phyloP scores from a whole-genome alignment of 495 filamentous ascomycete genomes.

The Bombardia bombarda region DNA sequence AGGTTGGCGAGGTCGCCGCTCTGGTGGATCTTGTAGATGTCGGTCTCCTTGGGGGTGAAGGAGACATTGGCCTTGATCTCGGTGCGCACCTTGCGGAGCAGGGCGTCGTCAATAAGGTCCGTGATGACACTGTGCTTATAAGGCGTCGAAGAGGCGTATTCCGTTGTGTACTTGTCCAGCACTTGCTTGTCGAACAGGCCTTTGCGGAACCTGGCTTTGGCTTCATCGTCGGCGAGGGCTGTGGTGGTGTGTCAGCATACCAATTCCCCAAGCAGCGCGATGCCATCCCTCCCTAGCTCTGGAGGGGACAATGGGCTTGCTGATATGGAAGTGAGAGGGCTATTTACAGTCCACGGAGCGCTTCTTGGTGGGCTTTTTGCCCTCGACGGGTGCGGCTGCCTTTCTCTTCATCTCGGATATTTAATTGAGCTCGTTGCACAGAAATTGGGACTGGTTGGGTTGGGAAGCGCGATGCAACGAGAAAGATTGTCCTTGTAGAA shows the following conservation, averaged over 20 bases:
- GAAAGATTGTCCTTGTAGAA: slow-evolving; percentile 2
- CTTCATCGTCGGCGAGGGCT: slow-evolving; percentile 38
- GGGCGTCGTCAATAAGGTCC: slow-evolving; percentile 62
- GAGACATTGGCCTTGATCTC: slow-evolving; percentile 84
- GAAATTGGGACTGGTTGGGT: neutral
- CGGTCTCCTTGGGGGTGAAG: slow-evolving; percentile 98
- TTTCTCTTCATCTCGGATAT: slow-evolving; percentile 40
- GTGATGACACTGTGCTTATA: slow-evolving; percentile 91
- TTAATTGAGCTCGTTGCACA: slow-evolving; percentile 17
- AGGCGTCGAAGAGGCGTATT: slow-evolving; percentile 65
- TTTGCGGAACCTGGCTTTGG: slow-evolving; percentile 56
- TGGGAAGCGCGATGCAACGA: neutral
- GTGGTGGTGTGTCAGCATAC: slow-evolving; percentile 11
- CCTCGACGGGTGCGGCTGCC: slow-evolving; percentile 25
- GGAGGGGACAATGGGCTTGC: slow-evolving; percentile 1
- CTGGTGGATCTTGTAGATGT: slow-evolving; percentile 99
- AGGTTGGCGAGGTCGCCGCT: slow-evolving; percentile 96
- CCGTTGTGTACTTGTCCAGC: slow-evolving; percentile 56
- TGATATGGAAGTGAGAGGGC: slow-evolving; percentile 3
- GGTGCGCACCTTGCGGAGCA: slow-evolving; percentile 77
- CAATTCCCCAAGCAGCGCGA: no score
- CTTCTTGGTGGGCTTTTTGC: slow-evolving; percentile 33
- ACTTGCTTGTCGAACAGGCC: slow-evolving; percentile 65
- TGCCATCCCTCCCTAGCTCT: neutral
- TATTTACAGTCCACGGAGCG: slow-evolving; percentile 35